Percentiles rank a stretch among this genome's conserved stretches.
phyloP scores from a whole-genome alignment of 768 basidiomycete species.

The Leccinellum albellum region DNA sequence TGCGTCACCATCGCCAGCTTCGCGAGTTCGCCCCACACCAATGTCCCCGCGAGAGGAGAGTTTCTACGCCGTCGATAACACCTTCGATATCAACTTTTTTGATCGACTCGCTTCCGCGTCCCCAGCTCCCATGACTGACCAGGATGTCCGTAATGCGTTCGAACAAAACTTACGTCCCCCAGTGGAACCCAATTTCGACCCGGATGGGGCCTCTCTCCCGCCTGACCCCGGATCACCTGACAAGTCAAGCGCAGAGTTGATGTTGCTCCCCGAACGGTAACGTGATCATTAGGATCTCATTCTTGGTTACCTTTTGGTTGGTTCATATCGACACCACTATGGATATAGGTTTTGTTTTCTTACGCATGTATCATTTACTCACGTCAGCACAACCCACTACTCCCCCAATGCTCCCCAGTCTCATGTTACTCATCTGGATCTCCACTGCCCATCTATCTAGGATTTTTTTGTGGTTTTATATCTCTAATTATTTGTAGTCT shows the following conservation, averaged over 20 bases:
- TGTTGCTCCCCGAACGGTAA: constrained; percentile 46
- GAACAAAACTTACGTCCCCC: constrained; percentile 13
- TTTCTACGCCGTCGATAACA: constrained; percentile 18
- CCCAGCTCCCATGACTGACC: constrained; percentile 35
- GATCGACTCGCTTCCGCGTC: constrained; percentile 37
- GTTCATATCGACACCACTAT: constrained; percentile 14
- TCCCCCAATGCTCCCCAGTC: neutral
- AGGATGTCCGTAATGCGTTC: constrained; percentile 22
- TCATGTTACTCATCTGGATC: constrained; percentile 15
- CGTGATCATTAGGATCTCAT: neutral
- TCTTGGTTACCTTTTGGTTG: neutral
- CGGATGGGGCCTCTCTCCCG: constrained; percentile 39
- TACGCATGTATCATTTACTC: constrained; percentile 15
- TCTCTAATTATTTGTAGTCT: neutral
- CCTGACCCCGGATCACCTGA: constrained; percentile 41
- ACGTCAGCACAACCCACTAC: constrained; percentile 11
- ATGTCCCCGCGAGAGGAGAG: constrained; percentile 17
- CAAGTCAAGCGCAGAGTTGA: constrained; percentile 38
- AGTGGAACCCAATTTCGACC: constrained; percentile 33
- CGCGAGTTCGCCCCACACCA: neutral
- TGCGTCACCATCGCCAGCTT: constrained; percentile 19
- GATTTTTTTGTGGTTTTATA: constrained; percentile 1
- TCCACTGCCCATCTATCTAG: constrained; percentile 9
- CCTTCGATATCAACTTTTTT: constrained; percentile 39
- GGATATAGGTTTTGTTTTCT: constrained; percentile 18